These are phyloP conservation scores for Endoconidiophora laricicola DNA, from an alignment of 2,329 filamentous ascomycete genomes.

Conservation along the genomic window DNA sequence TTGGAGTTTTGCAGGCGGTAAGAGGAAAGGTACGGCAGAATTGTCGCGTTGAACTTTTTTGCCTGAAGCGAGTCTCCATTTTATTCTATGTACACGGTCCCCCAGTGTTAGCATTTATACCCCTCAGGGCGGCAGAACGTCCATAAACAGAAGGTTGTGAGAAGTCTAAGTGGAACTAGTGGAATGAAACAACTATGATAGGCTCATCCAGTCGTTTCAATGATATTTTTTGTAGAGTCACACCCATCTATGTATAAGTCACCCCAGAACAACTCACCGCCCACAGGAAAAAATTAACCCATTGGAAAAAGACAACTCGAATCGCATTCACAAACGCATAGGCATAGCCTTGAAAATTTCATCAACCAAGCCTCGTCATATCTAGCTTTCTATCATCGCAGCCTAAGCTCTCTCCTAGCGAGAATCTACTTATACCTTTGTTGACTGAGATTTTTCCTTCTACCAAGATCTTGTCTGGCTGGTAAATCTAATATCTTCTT, in stretches of 20 bases:
- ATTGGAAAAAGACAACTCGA: neutral
- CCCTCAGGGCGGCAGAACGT: neutral
- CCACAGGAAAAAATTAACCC: conserved; percentile 1
- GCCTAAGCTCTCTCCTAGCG: no score
- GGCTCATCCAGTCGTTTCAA: no score
- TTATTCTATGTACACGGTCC: neutral
- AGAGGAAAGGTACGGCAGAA: conserved; percentile 1
- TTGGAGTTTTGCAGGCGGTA: conserved; percentile 4
- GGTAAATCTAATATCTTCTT: no score
- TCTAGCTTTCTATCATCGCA: no score
- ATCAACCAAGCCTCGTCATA: no score
- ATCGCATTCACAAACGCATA: no score
- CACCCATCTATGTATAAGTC: neutral
- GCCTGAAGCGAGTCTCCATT: neutral
- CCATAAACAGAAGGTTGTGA: neutral
- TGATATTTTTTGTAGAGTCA: neutral
- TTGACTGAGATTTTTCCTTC: no score
- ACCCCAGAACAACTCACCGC: neutral
- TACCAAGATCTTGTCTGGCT: no score
- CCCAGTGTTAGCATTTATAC: no score
- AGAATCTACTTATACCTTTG: no score
- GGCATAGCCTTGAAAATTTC: no score
- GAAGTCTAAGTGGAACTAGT: neutral
- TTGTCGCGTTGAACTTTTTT: neutral
- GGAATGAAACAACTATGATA: no score